A percentile compares a stretch with the other conserved stretches of the same genome.
phyloP scores from a whole-genome alignment of 169 alveolate species.

The Plasmodium relictum region DNA sequence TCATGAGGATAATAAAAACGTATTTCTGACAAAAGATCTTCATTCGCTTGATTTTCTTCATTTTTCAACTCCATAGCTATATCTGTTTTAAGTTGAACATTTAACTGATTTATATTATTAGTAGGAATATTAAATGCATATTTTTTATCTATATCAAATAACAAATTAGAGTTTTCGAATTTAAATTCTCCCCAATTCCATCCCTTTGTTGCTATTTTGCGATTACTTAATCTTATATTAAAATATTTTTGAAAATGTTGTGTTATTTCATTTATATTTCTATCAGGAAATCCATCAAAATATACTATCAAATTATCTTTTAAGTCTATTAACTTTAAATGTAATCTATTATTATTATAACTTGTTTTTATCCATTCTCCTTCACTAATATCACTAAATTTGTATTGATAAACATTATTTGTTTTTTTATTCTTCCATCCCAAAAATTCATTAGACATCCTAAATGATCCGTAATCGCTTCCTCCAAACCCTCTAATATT shows the following conservation, averaged over 20 bases:
- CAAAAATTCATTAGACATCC: conserved; percentile 91
- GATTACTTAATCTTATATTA: conserved; percentile 79
- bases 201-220: conserved; percentile 87
- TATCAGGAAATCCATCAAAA: conserved; percentile 75
- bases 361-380: conserved; percentile 88
- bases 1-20: conserved; percentile 79
- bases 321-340: conserved; percentile 49
- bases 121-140: conserved; percentile 88
- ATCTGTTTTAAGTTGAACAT: conserved; percentile 91
- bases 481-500: conserved; percentile 69
- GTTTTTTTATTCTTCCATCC: conserved; percentile 94
- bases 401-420: conserved; percentile 91
- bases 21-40: conserved; percentile 57
- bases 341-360: conserved; percentile 76
- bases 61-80: conserved; percentile 89
- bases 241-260: conserved; percentile 89
- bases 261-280: conserved; percentile 84
- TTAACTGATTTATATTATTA: conserved; percentile 87
- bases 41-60: conserved; percentile 50
- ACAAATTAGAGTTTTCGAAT: conserved; percentile 84
- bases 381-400: conserved; percentile 86
- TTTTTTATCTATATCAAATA: conserved; percentile 84
- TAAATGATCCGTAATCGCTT: conserved; percentile 89
- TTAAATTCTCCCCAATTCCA: conserved; percentile 94
- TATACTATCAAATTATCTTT: conserved; percentile 54